These are phyloP conservation scores for Penicillium manginii DNA, from an alignment of 495 filamentous ascomycete species.

Conservation along the genomic window DNA sequence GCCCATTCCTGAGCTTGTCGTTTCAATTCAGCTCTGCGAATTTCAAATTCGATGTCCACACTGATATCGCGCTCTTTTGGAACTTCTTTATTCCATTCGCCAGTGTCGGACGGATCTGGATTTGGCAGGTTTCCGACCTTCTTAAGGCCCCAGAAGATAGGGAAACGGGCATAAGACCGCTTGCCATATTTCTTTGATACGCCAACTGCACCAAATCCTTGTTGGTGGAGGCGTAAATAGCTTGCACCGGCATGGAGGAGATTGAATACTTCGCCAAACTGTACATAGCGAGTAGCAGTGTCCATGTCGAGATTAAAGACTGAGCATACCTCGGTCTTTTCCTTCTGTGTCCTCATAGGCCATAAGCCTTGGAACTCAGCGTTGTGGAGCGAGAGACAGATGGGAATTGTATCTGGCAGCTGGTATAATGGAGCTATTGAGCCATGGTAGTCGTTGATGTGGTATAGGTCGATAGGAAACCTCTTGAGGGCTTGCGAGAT, in stretches of 20 bases:
- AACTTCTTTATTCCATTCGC: conserved; percentile 63
- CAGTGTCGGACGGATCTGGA: conserved; percentile 76
- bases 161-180: conserved; percentile 73
- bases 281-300: conserved; percentile 47
- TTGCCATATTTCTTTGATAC: conserved; percentile 78
- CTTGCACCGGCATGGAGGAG: conserved; percentile 73
- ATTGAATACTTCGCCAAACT: conserved; percentile 73
- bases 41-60: conserved; percentile 63
- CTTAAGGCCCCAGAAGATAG: conserved; percentile 76
- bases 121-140: conserved; percentile 75
- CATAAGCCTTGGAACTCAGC: conserved; percentile 77
- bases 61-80: conserved; percentile 54
- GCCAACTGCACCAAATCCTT: conserved; percentile 75
- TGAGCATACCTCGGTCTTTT: conserved; percentile 68
- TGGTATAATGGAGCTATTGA: conserved; percentile 73
- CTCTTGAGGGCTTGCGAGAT: conserved; percentile 64
- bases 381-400: conserved; percentile 62
- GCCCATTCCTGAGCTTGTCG: conserved; percentile 80
- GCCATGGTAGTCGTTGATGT: conserved; percentile 83
- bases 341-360: conserved; percentile 71
- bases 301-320: conserved; percentile 65
- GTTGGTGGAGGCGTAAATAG: conserved; percentile 74
- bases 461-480: conserved; percentile 71
- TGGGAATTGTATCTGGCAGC: conserved; percentile 59
- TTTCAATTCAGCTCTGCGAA: conserved; percentile 57